Percentiles rank a stretch among this genome's conserved stretches.
Conservation (phyloP, 257 asterid genomes). For the Salvia splendens region DNA sequence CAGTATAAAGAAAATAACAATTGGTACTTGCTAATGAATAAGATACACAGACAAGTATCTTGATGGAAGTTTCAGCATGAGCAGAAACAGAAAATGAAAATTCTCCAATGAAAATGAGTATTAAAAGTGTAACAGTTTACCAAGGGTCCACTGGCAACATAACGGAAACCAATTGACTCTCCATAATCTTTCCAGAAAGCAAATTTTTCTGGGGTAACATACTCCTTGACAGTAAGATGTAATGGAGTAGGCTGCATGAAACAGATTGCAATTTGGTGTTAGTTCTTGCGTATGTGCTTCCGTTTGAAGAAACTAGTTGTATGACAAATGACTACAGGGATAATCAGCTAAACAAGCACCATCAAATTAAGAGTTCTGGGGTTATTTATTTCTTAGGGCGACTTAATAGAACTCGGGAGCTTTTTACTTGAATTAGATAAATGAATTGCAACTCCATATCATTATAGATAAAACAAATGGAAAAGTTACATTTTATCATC, state of each 20-base stretch:
- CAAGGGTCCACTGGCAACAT: conserved; percentile 99
- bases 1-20: no score
- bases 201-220: conserved; percentile 84
- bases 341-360: not conserved
- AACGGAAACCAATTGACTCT: conserved; percentile 91
- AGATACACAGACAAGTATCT: no score
- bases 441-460: conserved; percentile 13
- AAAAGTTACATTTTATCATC: not conserved
- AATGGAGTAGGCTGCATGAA: conserved; percentile 90
- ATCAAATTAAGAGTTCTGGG: not conserved
- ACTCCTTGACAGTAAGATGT: conserved; percentile 94
- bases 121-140: conserved; percentile 39
- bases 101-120: conserved; percentile 3
- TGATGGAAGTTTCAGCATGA: not conserved
- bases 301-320: conserved; percentile 22
- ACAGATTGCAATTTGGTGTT: conserved; percentile 16
- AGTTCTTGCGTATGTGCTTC: conserved; percentile 5
- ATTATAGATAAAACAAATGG: not conserved
- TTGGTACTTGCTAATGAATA: no score
- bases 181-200: conserved; percentile 95
- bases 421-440: conserved; percentile 9
- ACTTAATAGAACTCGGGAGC: not conserved
- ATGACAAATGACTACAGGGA: not conserved
- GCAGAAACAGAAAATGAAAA: not conserved
- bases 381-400: not conserved